Percentiles rank a stretch among this genome's conserved stretches.
phyloP scores from a whole-genome alignment of 1,284 basidiomycete genomes.

The Rhodotorula sp. region DNA sequence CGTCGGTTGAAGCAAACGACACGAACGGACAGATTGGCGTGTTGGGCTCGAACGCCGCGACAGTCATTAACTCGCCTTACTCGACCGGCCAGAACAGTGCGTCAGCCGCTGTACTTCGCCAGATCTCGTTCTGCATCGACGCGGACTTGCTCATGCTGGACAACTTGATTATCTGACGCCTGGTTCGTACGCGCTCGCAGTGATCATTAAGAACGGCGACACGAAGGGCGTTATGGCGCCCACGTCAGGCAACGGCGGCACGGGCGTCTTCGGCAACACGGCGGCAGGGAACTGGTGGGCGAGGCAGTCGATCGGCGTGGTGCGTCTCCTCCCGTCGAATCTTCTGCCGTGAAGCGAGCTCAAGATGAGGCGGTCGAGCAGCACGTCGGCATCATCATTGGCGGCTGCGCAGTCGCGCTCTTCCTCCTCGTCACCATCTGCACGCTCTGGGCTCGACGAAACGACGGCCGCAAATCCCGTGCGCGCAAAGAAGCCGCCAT shows the following conservation, averaged over 20 bases:
- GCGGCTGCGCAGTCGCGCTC: constrained; percentile 24
- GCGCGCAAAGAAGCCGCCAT: background rate
- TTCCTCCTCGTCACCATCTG: constrained; percentile 35
- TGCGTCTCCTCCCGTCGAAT: constrained; percentile 10
- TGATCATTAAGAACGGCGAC: constrained; percentile 33
- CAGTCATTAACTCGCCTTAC: constrained; percentile 37
- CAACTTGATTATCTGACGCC: too few relatives aligned
- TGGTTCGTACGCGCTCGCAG: background rate
- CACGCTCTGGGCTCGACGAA: constrained; percentile 29
- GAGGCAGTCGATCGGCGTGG: constrained; percentile 19
- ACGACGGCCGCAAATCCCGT: constrained; percentile 10
- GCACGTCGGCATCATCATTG: constrained; percentile 38
- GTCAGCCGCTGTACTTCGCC: background rate
- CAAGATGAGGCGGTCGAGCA: background rate
- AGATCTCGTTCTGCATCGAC: too few relatives aligned
- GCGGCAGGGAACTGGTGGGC: constrained; percentile 39
- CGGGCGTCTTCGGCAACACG: constrained; percentile 17
- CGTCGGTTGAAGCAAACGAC: constrained; percentile 24
- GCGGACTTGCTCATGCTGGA: too few relatives aligned
- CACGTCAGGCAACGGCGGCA: background rate
- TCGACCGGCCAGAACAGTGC: constrained; percentile 39
- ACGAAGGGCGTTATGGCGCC: constrained; percentile 26
- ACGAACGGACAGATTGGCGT: constrained; percentile 33
- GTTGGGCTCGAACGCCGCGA: constrained; percentile 19
- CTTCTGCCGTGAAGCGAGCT: too few relatives aligned